phyloP scores from a whole-genome alignment of 2,329 filamentous ascomycete species.

The Xylaria digitata region DNA sequence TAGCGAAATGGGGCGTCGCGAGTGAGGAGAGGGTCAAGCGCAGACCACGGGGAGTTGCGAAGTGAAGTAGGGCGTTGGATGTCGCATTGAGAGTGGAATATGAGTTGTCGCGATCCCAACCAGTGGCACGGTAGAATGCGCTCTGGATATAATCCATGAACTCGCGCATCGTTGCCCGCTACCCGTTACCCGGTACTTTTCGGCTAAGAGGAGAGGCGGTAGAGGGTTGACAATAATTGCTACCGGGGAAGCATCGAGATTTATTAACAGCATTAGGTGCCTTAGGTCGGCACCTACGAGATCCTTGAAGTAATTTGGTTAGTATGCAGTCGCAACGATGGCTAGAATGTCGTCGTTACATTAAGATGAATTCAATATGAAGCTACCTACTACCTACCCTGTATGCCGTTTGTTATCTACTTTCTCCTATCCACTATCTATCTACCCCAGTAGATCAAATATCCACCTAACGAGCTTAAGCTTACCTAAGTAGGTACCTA shows the following conservation, averaged over 20 bases:
- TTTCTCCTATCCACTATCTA: no score
- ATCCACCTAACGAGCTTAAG: no score
- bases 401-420: no score
- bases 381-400: not conserved
- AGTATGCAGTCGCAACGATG: not conserved
- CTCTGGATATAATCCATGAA: constrained; percentile 98
- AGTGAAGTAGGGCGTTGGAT: constrained; percentile 86
- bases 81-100: constrained; percentile 89
- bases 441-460: no score
- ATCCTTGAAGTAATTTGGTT: not conserved
- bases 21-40: constrained; percentile 90
- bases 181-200: constrained; percentile 11
- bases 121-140: constrained; percentile 86
- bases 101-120: constrained; percentile 92
- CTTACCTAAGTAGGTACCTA: not conserved
- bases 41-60: constrained; percentile 84
- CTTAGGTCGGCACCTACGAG: no score
- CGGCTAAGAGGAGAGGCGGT: constrained; percentile 28
- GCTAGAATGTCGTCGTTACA: not conserved
- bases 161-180: constrained; percentile 75
- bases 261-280: constrained; percentile 1
- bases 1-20: constrained; percentile 91
- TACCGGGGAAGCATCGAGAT: constrained; percentile 33
- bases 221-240: constrained; percentile 7
- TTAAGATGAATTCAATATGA: not conserved